These are phyloP conservation scores for Colletotrichum scovillei DNA, from an alignment of 2,329 filamentous ascomycete species.

Conservation along the genomic window DNA sequence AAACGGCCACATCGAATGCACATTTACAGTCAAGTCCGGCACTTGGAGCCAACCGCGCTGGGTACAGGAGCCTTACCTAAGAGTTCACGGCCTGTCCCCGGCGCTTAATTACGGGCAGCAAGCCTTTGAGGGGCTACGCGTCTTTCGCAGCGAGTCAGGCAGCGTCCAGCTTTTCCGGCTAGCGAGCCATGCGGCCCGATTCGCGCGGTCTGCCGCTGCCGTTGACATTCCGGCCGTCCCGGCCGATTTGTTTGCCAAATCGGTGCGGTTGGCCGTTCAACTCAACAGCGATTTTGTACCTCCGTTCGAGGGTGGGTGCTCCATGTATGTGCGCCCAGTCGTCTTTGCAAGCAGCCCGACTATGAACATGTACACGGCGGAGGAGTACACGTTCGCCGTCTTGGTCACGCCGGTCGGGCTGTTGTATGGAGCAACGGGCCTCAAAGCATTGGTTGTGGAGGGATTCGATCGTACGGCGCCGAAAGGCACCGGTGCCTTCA, in stretches of 20 bases:
- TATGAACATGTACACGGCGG: constrained; percentile 43
- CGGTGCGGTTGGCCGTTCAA: constrained; percentile 70
- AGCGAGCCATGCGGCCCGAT: neutral
- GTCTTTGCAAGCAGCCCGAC: constrained; percentile 61
- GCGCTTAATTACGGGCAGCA: neutral
- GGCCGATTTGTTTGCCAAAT: constrained; percentile 66
- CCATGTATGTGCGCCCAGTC: constrained; percentile 77
- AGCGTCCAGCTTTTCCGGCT: neutral
- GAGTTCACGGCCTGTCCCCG: neutral
- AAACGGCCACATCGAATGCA: neutral
- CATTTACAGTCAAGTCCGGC: neutral
- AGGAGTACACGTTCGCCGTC: constrained; percentile 72
- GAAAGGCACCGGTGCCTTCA: constrained; percentile 72
- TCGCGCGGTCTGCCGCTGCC: neutral
- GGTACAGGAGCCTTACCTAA: neutral
- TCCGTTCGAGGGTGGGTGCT: constrained; percentile 69
- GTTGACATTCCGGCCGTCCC: constrained; percentile 73
- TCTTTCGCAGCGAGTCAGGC: neutral
- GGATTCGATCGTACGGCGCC: constrained; percentile 77
- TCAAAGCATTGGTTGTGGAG: constrained; percentile 74
- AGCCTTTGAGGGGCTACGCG: neutral
- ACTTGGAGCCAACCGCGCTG: neutral
- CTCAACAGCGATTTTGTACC: constrained; percentile 76
- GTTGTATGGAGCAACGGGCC: constrained; percentile 47
- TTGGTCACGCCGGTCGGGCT: constrained; percentile 74